Conservation (phyloP, 2,329 filamentous ascomycete species). For the Colletotrichum trifolii region DNA sequence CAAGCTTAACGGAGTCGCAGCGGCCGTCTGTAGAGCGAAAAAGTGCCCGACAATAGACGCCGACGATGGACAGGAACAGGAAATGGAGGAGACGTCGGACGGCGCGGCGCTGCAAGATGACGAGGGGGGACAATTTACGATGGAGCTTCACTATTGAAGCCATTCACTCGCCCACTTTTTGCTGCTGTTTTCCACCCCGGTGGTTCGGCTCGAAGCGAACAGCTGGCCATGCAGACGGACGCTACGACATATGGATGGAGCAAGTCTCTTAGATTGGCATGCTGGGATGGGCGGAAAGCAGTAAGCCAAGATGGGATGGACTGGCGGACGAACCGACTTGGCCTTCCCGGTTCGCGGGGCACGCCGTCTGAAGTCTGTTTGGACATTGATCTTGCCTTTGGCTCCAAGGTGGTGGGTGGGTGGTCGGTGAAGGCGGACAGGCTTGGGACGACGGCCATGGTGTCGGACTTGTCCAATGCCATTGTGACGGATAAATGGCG, state of each 20-base stretch:
- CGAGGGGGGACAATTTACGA: background rate
- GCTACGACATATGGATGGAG: background rate
- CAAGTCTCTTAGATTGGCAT: background rate
- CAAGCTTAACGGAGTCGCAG: constrained; percentile 8
- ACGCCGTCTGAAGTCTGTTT: background rate
- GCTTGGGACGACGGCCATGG: constrained; percentile 3
- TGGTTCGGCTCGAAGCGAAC: constrained; percentile 1
- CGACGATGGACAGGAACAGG: background rate
- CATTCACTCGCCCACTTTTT: constrained; percentile 1
- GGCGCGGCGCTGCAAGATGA: constrained; percentile 11
- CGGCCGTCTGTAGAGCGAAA: background rate
- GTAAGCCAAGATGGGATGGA: constrained; percentile 2
- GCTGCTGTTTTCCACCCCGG: background rate
- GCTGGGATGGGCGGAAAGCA: background rate
- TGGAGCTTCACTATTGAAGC: background rate
- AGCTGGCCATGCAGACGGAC: background rate
- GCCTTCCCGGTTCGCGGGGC: constrained; percentile 3
- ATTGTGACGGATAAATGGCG: constrained; percentile 19
- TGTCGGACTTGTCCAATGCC: constrained; percentile 11
- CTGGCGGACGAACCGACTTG: constrained; percentile 17
- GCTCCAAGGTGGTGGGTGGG: background rate
- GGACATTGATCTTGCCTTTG: background rate
- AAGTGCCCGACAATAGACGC: background rate
- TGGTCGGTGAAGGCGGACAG: background rate
- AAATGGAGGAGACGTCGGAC: background rate